These are phyloP conservation scores for Rhizopus sp. DNA, from an alignment of 371 early-diverging fungal species.

Conservation along the genomic window DNA sequence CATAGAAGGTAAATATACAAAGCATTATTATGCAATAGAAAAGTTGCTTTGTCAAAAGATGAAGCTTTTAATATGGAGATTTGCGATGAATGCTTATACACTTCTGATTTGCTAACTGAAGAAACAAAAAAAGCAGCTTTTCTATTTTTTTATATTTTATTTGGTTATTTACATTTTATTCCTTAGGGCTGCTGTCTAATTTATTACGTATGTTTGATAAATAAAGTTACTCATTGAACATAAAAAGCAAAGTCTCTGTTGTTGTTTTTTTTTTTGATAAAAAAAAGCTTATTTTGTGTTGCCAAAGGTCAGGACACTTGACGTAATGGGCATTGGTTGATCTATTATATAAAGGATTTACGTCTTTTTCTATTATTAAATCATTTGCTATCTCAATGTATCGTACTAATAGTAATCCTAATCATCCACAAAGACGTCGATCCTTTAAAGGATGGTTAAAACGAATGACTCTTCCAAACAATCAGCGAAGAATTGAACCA, in stretches of 20 bases:
- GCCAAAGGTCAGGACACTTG: conserved; percentile 4
- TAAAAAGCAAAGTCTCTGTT: no score
- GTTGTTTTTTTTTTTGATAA: neutral
- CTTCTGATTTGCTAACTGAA: conserved; percentile 33
- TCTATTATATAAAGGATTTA: neutral
- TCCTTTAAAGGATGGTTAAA: conserved; percentile 31
- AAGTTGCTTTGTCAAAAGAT: no score
- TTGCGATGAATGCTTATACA: conserved; percentile 7
- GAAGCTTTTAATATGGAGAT: conserved; percentile 7
- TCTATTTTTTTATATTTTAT: neutral
- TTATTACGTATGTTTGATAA: no score
- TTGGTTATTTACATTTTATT: neutral
- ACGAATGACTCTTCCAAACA: conserved; percentile 22
- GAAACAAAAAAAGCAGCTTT: conserved; percentile 3
- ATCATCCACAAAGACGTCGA: conserved; percentile 12
- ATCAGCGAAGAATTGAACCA: conserved; percentile 12
- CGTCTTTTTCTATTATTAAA: conserved; percentile 5
- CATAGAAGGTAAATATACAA: no score
- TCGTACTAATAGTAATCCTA: conserved; percentile 24
- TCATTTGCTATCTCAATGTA: conserved; percentile 6
- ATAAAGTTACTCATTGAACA: no score
- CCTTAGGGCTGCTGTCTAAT: no score
- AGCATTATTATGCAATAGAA: no score
- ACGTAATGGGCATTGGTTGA: neutral
- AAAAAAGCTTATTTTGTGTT: conserved; percentile 1